phyloP scores from a whole-genome alignment of 2,329 filamentous ascomycete genomes.

The Aspergillus sojae region DNA sequence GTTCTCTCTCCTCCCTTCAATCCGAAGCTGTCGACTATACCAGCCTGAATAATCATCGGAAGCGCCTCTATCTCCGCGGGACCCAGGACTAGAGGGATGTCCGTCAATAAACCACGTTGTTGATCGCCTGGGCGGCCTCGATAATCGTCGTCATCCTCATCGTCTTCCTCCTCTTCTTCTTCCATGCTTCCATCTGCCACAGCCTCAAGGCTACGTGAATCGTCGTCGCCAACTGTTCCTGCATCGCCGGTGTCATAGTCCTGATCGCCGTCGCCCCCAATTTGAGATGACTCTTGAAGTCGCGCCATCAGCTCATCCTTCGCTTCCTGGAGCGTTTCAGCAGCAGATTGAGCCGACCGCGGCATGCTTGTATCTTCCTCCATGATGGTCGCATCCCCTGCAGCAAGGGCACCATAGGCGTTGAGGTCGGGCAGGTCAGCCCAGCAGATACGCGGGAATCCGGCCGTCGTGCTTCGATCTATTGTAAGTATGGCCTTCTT shows the following conservation, averaged over 20 bases:
- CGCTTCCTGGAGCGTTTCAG: slow-evolving; percentile 53
- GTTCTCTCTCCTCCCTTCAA: slow-evolving; percentile 65
- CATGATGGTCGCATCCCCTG: slow-evolving; percentile 43
- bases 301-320: slow-evolving; percentile 55
- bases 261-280: slow-evolving; percentile 43
- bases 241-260: slow-evolving; percentile 46
- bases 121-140: slow-evolving; percentile 54
- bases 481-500: slow-evolving; percentile 47
- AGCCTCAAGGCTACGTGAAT: slow-evolving; percentile 45
- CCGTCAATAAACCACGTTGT: slow-evolving; percentile 79
- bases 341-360: slow-evolving; percentile 50
- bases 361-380: slow-evolving; percentile 51
- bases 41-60: slow-evolving; percentile 96
- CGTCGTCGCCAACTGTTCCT: slow-evolving; percentile 46
- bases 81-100: slow-evolving; percentile 91
- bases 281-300: slow-evolving; percentile 48
- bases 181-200: slow-evolving; percentile 49
- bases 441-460: slow-evolving; percentile 46
- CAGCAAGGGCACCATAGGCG: slow-evolving; percentile 42
- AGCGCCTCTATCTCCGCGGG: slow-evolving; percentile 94
- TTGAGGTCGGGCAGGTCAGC: slow-evolving; percentile 48
- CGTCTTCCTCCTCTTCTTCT: slow-evolving; percentile 58
- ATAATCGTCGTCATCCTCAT: slow-evolving; percentile 56
- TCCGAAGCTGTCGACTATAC: slow-evolving; percentile 80
- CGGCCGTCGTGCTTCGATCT: slow-evolving; percentile 43